These are phyloP conservation scores for Colletotrichum musicola DNA, from an alignment of 2,329 filamentous ascomycete genomes.

Conservation along the genomic window DNA sequence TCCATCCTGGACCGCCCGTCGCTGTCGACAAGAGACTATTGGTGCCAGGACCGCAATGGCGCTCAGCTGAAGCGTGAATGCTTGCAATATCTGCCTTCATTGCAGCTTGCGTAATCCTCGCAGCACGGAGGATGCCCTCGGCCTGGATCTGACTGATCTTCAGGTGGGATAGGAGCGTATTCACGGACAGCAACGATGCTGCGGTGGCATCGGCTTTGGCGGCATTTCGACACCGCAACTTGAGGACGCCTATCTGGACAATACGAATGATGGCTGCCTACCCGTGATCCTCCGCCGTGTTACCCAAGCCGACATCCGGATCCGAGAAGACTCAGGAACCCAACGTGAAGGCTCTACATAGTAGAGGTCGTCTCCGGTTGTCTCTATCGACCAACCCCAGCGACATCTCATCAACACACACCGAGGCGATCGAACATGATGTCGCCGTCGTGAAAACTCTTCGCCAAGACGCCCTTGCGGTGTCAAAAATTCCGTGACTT, in stretches of 20 bases:
- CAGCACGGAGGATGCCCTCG: no score
- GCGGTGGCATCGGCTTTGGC: background rate
- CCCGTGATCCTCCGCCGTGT: background rate
- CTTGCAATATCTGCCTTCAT: background rate
- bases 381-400: no score
- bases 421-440: background rate
- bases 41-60: constrained; percentile 12
- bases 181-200: constrained; percentile 10
- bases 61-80: constrained; percentile 23
- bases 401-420: no score
- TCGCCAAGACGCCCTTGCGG: constrained; percentile 28
- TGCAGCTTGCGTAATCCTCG: background rate
- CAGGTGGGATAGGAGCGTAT: background rate
- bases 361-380: no score
- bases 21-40: constrained; percentile 15
- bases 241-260: background rate
- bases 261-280: background rate
- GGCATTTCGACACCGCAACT: background rate
- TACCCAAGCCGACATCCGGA: no score
- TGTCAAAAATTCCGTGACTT: background rate
- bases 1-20: background rate
- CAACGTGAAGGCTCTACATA: no score
- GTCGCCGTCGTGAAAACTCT: background rate
- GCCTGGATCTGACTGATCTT: background rate
- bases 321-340: no score